Base-by-base conservation (phyloP, 2,329 filamentous ascomycete species). In the Stylonectria norvegica region DNA sequence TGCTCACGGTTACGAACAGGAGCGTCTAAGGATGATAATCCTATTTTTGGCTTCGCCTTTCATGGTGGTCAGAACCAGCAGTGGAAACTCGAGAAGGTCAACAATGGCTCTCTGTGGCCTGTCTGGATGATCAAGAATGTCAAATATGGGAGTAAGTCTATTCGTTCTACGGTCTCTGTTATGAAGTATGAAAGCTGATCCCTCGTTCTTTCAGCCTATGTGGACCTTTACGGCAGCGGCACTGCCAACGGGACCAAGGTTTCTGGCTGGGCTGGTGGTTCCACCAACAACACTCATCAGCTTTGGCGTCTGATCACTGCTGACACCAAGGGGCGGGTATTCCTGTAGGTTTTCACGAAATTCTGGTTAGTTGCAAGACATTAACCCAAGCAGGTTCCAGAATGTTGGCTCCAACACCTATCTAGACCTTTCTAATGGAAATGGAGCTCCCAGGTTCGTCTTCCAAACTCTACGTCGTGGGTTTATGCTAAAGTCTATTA, bases 301-400 rank as follows among this genome's bases (percentile, higher is more conserved):
- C 35, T 37, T 14, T 33, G 18, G 28, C 36, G 29, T 12, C 36
- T 39, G 14, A 25, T 23, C 22, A 18, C 29, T n/a, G 36, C 29
- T 34, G 36, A 39, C 20, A 17, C 19, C n/a, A 38, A 32, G 19
- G 23, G 23, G 11, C 32, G 39, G 29, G 37, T 40, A 23, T 38
- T 34, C 14, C 5, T 20, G 32, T 27, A 23, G 19, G 33, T 20
- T 22, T n/a, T 5, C 15, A 19, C 18, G 19, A 20, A 20, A 5
- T n/a, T 19, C 11, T 5, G 5, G 12, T 19, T 20, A 17, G 17
- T 5, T 23, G 20, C 11, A 14, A n/a, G 11, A 5, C 5, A 14
- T n/a, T 23, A 10, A 35, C 17, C 12, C 7, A 5, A 5, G 12
- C 20, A 35, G 33, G 7, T 20, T 35, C 19, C 33, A 35, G 16